Percentiles rank a stretch among this genome's conserved stretches.
phyloP scores from a whole-genome alignment of 352 stramenopile genomes.

The Phytophthora cactorum region DNA sequence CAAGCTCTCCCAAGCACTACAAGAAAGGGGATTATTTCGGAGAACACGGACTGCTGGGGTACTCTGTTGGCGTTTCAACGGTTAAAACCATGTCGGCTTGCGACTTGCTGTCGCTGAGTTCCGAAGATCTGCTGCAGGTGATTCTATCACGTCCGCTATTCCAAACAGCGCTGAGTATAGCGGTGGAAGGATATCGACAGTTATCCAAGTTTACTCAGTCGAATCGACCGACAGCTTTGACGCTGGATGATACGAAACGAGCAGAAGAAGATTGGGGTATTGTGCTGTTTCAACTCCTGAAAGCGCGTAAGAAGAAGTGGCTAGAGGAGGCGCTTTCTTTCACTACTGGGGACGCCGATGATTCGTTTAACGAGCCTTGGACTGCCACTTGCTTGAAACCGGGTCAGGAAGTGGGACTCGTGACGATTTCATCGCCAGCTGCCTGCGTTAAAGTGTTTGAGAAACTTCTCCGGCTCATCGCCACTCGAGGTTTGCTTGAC shows the following conservation, averaged over 20 bases:
- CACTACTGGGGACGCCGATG: conserved; percentile 11
- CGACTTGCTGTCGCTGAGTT: conserved; percentile 39
- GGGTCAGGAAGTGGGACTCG: conserved; percentile 36
- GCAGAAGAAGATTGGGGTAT: conserved; percentile 52
- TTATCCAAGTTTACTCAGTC: conserved; percentile 29
- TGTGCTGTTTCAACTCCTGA: conserved; percentile 45
- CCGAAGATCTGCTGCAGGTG: conserved; percentile 54
- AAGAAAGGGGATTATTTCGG: conserved; percentile 65
- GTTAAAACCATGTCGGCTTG: conserved; percentile 38
- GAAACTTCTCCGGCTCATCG: conserved; percentile 56
- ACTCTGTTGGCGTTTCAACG: conserved; percentile 46
- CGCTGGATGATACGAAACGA: neutral
- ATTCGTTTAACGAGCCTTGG: conserved; percentile 33
- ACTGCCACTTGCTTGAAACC: conserved; percentile 27
- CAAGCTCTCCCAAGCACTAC: conserved; percentile 18
- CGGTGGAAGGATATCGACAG: conserved; percentile 56
- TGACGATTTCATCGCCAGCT: conserved; percentile 30
- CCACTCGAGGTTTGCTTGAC: conserved; percentile 40
- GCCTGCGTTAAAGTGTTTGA: conserved; percentile 61
- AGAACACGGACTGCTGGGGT: conserved; percentile 62
- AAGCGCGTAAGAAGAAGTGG: conserved; percentile 42
- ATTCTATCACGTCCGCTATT: conserved; percentile 39
- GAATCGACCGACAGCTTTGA: neutral
- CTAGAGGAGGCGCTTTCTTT: conserved; percentile 34
- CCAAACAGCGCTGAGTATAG: conserved; percentile 39